These are phyloP conservation scores for Aegilops tauschii DNA, from an alignment of 176 grass and related monocot species.

Conservation along the genomic window DNA sequence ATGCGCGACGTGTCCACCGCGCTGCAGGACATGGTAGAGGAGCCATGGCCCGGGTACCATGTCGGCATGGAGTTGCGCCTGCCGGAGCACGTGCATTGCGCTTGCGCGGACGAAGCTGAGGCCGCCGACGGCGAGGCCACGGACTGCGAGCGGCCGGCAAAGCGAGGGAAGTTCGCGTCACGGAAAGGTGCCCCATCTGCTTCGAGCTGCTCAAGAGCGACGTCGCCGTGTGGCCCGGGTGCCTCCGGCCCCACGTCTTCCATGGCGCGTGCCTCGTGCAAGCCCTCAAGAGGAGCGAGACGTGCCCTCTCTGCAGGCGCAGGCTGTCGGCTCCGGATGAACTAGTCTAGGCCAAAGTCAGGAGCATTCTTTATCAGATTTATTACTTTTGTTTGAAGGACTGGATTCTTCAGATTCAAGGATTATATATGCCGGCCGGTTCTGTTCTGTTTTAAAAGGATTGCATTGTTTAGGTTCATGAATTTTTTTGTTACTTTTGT, in stretches of 20 bases:
- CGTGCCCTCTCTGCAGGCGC: constrained; percentile 22
- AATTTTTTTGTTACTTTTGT: not conserved
- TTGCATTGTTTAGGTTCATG: not conserved
- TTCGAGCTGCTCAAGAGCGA: not conserved
- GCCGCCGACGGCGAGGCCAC: not conserved
- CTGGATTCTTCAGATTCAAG: not conserved
- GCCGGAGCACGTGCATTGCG: not conserved
- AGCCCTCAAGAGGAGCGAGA: not conserved
- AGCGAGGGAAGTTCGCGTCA: not conserved
- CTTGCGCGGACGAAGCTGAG: not conserved
- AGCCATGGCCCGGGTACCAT: constrained; percentile 1
- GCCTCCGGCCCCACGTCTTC: constrained; percentile 24
- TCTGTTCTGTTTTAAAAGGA: not conserved
- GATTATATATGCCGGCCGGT: not conserved
- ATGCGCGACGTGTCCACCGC: not conserved
- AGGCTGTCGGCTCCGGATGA: not conserved
- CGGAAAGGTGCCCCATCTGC: constrained; percentile 3
- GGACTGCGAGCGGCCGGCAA: not conserved
- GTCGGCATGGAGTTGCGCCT: not conserved
- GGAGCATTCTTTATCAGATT: not conserved
- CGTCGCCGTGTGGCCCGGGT: constrained; percentile 30
- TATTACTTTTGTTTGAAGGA: too few species aligned
- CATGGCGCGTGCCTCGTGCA: constrained; percentile 25
- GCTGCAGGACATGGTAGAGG: not conserved
- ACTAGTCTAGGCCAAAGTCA: not conserved